Evolutionary conservation across 2,329 filamentous ascomycete genomes (phyloP).

Genomic region (Raffaelea albimanens): DNA sequence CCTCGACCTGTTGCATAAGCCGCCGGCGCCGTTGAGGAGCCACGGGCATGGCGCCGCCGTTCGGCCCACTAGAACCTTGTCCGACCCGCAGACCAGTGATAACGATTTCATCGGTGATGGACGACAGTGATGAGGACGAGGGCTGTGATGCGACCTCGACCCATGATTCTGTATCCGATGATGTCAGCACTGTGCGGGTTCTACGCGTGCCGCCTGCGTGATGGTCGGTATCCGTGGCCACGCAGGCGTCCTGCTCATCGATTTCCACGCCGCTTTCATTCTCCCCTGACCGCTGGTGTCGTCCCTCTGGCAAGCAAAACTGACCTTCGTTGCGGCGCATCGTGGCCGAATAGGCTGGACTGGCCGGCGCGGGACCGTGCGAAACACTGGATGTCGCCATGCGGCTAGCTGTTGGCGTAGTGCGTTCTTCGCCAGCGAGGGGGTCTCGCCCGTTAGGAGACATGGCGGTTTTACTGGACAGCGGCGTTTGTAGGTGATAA

Average conservation of each 20-base stretch:
- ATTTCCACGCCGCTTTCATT: no score
- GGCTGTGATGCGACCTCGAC: conserved; percentile 88
- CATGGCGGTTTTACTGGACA: no score
- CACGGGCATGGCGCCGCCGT: conserved; percentile 42
- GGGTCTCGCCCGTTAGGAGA: conserved; percentile 5
- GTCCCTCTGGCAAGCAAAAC: conserved; percentile 9
- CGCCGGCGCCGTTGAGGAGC: conserved; percentile 47
- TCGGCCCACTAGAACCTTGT: conserved; percentile 33
- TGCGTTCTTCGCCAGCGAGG: conserved; percentile 3
- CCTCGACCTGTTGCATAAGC: conserved; percentile 25
- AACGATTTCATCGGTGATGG: conserved; percentile 76
- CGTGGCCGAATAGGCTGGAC: conserved; percentile 11
- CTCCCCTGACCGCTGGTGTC: background rate
- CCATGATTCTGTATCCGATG: conserved; percentile 68
- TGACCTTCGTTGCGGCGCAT: conserved; percentile 23
- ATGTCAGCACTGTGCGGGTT: conserved; percentile 13
- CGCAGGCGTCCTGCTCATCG: no score
- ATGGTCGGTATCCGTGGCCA: no score
- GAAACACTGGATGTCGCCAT: conserved; percentile 1
- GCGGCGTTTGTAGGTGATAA: background rate
- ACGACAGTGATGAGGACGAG: conserved; percentile 87
- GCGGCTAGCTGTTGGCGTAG: conserved; percentile 3
- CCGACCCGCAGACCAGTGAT: conserved; percentile 78
- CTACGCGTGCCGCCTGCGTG: no score
- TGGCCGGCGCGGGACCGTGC: conserved; percentile 3